Evolutionary conservation across 805 yeast genomes (phyloP).

Genomic region (Grigorovia jiainica): DNA sequence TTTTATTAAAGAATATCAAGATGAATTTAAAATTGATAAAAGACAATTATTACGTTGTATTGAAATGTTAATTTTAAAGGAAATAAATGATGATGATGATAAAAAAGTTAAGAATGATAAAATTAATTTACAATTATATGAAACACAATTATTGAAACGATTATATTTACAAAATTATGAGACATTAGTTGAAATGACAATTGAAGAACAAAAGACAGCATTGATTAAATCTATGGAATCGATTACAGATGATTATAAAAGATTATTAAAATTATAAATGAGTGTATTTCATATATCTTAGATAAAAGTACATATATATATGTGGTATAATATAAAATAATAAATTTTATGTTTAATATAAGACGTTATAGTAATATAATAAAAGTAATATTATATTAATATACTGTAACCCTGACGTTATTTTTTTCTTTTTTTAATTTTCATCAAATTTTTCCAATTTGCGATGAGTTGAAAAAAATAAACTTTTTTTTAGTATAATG

Average conservation of each 20-base stretch:
- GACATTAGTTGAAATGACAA: constrained; percentile 57
- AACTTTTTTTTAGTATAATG: too few relatives aligned
- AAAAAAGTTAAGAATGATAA: background rate
- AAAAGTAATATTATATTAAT: too few relatives aligned
- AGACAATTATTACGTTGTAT: constrained; percentile 69
- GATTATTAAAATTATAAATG: constrained; percentile 20
- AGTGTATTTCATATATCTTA: too few relatives aligned
- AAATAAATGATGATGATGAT: constrained; percentile 27
- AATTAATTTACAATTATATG: constrained; percentile 16
- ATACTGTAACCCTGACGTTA: too few relatives aligned
- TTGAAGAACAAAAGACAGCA: constrained; percentile 56
- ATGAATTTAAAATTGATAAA: constrained; percentile 50
- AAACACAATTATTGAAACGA: constrained; percentile 64
- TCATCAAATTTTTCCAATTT: too few relatives aligned
- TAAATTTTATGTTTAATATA: too few relatives aligned
- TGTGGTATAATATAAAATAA: too few relatives aligned
- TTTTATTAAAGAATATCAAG: constrained; percentile 36
- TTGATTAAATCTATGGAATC: constrained; percentile 65
- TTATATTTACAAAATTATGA: constrained; percentile 73
- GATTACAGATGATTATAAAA: constrained; percentile 59
- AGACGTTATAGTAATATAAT: too few relatives aligned
- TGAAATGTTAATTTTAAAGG: constrained; percentile 56
- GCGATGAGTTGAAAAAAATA: too few relatives aligned
- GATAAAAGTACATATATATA: background rate
- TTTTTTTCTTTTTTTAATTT: too few relatives aligned